These are phyloP conservation scores for Glycine tomentella DNA, from an alignment of 306 rosid genomes.

Conservation along the genomic window DNA sequence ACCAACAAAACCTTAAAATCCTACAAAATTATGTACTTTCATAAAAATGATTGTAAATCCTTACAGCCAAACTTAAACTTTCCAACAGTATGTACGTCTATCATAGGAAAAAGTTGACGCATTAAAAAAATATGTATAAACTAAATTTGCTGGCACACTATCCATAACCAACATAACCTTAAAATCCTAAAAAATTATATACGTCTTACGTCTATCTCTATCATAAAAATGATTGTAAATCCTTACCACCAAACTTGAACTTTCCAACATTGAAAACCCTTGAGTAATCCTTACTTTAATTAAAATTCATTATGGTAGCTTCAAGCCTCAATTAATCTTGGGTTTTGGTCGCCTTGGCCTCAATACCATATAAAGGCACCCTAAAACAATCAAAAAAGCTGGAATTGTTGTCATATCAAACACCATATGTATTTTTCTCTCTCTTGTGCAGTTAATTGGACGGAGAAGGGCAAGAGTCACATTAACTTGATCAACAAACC, in stretches of 20 bases:
- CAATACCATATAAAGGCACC: slow-evolving; percentile 72
- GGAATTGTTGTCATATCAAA: slow-evolving; percentile 81
- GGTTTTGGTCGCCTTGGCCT: slow-evolving; percentile 94
- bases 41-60: slow-evolving; percentile 27
- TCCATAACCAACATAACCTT: too few species aligned
- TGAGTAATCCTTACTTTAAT: too few species aligned
- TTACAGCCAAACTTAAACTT: slow-evolving; percentile 11
- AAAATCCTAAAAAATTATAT: too few species aligned
- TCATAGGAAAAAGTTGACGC: too few species aligned
- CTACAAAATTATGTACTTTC: slow-evolving; percentile 25
- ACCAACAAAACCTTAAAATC: slow-evolving; percentile 21
- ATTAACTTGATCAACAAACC: slow-evolving; percentile 83
- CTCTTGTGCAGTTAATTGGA: slow-evolving; percentile 91
- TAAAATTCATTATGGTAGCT: slow-evolving; percentile 19
- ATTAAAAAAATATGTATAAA: too few species aligned
- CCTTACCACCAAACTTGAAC: neutral
- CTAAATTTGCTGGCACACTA: too few species aligned
- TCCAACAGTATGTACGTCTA: too few species aligned
- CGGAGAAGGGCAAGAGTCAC: slow-evolving; percentile 78
- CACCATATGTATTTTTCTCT: slow-evolving; percentile 77
- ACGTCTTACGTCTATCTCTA: too few species aligned
- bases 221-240: too few species aligned
- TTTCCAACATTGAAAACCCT: neutral
- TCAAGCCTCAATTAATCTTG: slow-evolving; percentile 72
- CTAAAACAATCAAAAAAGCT: slow-evolving; percentile 78